Evolutionary conservation across 2,329 filamentous ascomycete species (phyloP).

Genomic region (Phaeosphaeriaceae sp.): DNA sequence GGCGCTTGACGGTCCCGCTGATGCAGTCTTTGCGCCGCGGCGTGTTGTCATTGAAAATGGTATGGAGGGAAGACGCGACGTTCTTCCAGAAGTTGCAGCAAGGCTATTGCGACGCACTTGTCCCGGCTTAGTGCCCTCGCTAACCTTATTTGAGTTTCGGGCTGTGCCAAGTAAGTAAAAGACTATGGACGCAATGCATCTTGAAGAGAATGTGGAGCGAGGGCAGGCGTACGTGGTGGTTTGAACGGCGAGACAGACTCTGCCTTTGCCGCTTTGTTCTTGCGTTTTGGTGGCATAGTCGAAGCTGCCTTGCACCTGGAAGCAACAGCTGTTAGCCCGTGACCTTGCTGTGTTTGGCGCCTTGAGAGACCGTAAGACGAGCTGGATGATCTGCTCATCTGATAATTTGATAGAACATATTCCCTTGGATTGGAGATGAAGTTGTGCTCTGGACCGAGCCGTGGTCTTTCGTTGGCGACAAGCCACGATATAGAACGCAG

Average conservation of each 20-base stretch:
- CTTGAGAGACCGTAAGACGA: not conserved
- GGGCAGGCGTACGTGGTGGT: conserved; percentile 26
- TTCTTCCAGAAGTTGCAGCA: conserved; percentile 26
- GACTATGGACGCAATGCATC: conserved; percentile 31
- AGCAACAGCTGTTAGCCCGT: conserved; percentile 27
- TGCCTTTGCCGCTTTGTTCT: conserved; percentile 32
- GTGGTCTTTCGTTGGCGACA: not conserved
- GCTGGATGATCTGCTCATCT: not conserved
- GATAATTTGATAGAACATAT: not conserved
- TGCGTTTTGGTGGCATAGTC: conserved; percentile 46
- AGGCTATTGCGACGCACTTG: conserved; percentile 16
- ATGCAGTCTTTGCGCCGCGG: conserved; percentile 49
- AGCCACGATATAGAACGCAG: not conserved
- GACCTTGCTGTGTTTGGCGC: conserved; percentile 7
- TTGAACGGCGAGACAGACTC: conserved; percentile 19
- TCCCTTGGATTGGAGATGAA: not conserved
- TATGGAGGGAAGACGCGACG: conserved; percentile 54
- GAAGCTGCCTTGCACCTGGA: conserved; percentile 12
- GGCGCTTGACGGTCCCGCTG: conserved; percentile 43
- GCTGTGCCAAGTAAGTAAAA: conserved; percentile 43
- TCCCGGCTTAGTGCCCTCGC: conserved; percentile 48
- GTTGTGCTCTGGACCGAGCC: not conserved
- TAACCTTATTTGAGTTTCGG: conserved; percentile 31
- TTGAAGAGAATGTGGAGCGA: conserved; percentile 12
- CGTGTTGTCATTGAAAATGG: conserved; percentile 59